These are phyloP conservation scores for Skeletonema grethae DNA, from an alignment of 108 stramenopile species.

Conservation along the genomic window DNA sequence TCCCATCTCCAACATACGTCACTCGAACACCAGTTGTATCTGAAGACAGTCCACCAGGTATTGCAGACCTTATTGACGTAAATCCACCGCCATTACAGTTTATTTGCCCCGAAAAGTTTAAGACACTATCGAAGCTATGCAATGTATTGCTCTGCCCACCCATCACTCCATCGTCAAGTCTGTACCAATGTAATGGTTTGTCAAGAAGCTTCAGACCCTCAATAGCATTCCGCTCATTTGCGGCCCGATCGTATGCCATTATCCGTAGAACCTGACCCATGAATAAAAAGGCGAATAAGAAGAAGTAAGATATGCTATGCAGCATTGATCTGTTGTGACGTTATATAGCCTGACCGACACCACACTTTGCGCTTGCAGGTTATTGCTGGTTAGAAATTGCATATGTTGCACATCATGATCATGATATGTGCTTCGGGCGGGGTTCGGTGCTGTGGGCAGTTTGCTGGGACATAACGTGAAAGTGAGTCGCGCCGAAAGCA, in stretches of 20 bases:
- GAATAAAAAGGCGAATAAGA: background rate
- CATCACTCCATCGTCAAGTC: slow-evolving; percentile 81
- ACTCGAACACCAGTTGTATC: slow-evolving; percentile 44
- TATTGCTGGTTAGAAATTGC: no score
- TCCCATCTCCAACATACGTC: slow-evolving; percentile 60
- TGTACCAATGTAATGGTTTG: slow-evolving; percentile 51
- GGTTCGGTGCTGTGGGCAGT: no score
- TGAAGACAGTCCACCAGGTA: slow-evolving; percentile 39
- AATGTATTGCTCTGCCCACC: slow-evolving; percentile 63
- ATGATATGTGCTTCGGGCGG: no score
- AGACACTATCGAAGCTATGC: slow-evolving; percentile 29
- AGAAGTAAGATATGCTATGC: background rate
- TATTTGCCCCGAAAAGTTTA: slow-evolving; percentile 72
- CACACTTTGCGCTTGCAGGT: no score
- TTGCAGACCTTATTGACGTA: slow-evolving; percentile 59
- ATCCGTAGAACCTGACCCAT: slow-evolving; percentile 65
- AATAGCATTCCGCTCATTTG: slow-evolving; percentile 55
- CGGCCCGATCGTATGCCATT: slow-evolving; percentile 62
- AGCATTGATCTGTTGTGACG: no score
- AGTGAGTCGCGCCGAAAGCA: no score
- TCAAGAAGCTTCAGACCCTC: slow-evolving; percentile 41
- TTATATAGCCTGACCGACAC: no score
- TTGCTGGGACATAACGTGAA: no score
- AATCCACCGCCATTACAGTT: slow-evolving; percentile 79
- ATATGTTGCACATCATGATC: no score